Evolutionary conservation across 805 yeast genomes (phyloP).

Genomic region (Groenewaldozyma salmanticensis): DNA sequence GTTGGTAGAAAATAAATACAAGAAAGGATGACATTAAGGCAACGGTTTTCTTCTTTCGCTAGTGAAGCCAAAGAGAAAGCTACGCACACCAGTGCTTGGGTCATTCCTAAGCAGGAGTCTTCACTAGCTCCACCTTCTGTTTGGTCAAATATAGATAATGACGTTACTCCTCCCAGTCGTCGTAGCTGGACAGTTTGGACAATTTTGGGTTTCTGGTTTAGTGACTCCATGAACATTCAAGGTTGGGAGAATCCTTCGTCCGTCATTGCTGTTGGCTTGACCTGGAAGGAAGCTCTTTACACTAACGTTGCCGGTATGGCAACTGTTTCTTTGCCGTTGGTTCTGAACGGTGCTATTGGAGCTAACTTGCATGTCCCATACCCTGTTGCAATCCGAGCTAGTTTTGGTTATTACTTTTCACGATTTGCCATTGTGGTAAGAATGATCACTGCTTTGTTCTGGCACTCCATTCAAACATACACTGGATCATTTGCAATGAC

Average conservation of each 20-base stretch:
- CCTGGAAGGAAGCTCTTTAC: slow-evolving; percentile 11
- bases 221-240: slow-evolving; percentile 13
- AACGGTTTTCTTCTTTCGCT: not conserved
- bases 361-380: slow-evolving; percentile 19
- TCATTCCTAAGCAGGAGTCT: slow-evolving; percentile 15
- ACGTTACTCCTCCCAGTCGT: slow-evolving; percentile 27
- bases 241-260: slow-evolving; percentile 13
- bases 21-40: not conserved
- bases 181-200: slow-evolving; percentile 15
- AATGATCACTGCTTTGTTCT: slow-evolving; percentile 15
- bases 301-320: slow-evolving; percentile 10
- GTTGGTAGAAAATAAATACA: too few relatives aligned
- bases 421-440: slow-evolving; percentile 14
- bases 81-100: slow-evolving; percentile 16
- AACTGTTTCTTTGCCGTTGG: slow-evolving; percentile 9
- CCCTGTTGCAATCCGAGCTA: slow-evolving; percentile 18
- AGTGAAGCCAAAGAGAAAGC: slow-evolving; percentile 11
- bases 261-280: slow-evolving; percentile 13
- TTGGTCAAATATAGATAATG: slow-evolving; percentile 32
- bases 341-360: slow-evolving; percentile 14
- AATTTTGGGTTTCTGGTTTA: slow-evolving; percentile 15
- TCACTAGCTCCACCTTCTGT: slow-evolving; percentile 18
- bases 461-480: slow-evolving; percentile 16
- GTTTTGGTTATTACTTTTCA: slow-evolving; percentile 16
- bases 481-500: slow-evolving; percentile 12